These are phyloP conservation scores for Leccinum arenicola DNA, from an alignment of 768 basidiomycete genomes.

Conservation along the genomic window DNA sequence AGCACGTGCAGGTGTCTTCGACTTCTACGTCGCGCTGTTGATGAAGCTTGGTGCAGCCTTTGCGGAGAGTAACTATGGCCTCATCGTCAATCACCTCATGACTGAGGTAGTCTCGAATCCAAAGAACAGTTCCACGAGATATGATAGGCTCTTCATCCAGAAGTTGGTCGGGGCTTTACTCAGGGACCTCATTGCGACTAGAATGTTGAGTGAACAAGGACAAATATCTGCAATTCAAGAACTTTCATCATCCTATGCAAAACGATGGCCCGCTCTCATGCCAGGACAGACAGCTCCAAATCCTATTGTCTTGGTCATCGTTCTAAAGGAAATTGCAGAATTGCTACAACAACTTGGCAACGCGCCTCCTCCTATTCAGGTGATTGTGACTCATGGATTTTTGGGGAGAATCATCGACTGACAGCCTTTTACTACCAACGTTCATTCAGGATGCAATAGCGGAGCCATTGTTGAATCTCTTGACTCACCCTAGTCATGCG, in stretches of 20 bases:
- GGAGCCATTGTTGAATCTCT: slow-evolving; percentile 81
- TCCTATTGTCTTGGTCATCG: slow-evolving; percentile 66
- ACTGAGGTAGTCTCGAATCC: slow-evolving; percentile 68
- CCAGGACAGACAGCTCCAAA: slow-evolving; percentile 75
- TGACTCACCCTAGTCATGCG: slow-evolving; percentile 83
- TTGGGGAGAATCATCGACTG: not conserved
- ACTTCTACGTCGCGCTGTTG: slow-evolving; percentile 81
- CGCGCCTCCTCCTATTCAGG: slow-evolving; percentile 86
- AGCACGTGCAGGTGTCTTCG: slow-evolving; percentile 81
- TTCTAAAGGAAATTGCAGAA: slow-evolving; percentile 80
- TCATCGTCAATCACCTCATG: slow-evolving; percentile 77
- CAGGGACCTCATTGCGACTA: slow-evolving; percentile 81
- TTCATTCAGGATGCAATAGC: slow-evolving; percentile 69
- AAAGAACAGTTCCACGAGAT: slow-evolving; percentile 53
- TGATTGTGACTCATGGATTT: slow-evolving; percentile 23
- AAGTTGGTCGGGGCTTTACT: slow-evolving; percentile 75
- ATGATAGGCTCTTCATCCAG: slow-evolving; percentile 72
- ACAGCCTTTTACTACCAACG: not conserved
- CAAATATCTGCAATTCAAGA: slow-evolving; percentile 92
- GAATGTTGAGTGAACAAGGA: slow-evolving; percentile 90
- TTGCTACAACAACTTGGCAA: slow-evolving; percentile 88
- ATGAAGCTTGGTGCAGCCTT: slow-evolving; percentile 71
- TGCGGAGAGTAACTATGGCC: slow-evolving; percentile 79
- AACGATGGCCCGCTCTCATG: slow-evolving; percentile 91
- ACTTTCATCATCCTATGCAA: slow-evolving; percentile 75